Evolutionary conservation across 495 filamentous ascomycete genomes (phyloP), one percentile per base, ranked within the genome.

Genomic region (Choiromyces venosus): DNA sequence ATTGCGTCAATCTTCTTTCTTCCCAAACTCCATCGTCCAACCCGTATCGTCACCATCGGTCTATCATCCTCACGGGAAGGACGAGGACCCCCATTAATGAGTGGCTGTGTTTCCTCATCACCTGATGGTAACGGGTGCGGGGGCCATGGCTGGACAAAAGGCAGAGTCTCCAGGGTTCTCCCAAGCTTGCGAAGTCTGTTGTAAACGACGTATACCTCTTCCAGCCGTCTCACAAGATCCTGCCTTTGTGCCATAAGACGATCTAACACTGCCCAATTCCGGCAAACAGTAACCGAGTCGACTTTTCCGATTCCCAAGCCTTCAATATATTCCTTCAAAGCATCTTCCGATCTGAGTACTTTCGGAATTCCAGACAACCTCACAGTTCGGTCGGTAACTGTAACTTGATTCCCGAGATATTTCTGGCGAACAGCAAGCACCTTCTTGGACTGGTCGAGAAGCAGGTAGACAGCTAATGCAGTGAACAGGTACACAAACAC

Each of bases 341-440:
- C 90, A 19, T 89, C 88, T 79, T 98, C 93, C 0, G 91, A 91
- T 69, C 89, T 86, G 70, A 98, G 82, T 16, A 96, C 91, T 8
- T 80, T 81, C 0, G 96, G 96, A 40, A 99, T 93, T 2, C 93
- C 94, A 1, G 95, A 94, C 14, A 99, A 83, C 5, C 92, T 89
- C 80, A 99, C 92, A 0, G 96, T 99, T 44, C 94, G 90, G 82
- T 97, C 94, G 2, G 96, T 98, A 46, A 97, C 88, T 33, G 94
- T 97, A 12, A 91, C 93, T 81, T 97, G 94, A 39, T 89, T 92
- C 2, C 94, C 95, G 33, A 99, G 88, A 80, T 97, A 98, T 64
- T 92, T 89, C 81, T 99, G 96, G 33, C 96, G 87, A 37, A 93
- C 86, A 64, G 89, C 86, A 72, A 98, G 94, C 37, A 99, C 89